Evolutionary conservation across 345 rosid species (phyloP).

Genomic region (Citrus glauca): DNA sequence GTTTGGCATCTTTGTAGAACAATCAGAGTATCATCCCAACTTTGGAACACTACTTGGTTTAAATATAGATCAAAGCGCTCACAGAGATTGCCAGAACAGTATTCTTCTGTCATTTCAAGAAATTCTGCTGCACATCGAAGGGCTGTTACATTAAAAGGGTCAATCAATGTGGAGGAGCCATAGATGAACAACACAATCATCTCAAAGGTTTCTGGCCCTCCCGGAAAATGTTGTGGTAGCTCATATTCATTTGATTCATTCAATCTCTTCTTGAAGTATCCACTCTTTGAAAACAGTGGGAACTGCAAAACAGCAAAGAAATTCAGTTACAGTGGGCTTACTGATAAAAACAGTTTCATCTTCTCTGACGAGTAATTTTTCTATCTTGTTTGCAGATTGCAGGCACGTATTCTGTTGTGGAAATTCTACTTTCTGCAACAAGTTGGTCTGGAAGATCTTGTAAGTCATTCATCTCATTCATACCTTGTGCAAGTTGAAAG

Average conservation of each 20-base stretch:
- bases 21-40: conserved; percentile 69
- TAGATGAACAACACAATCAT: conserved; percentile 59
- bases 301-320: conserved; percentile 35
- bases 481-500: conserved; percentile 64
- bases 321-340: background rate
- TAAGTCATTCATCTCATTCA: background rate
- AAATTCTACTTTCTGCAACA: background rate
- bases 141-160: conserved; percentile 69
- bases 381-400: background rate
- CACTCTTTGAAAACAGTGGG: conserved; percentile 59
- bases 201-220: conserved; percentile 77
- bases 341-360: background rate
- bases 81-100: conserved; percentile 55
- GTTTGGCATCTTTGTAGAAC: conserved; percentile 62
- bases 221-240: conserved; percentile 62
- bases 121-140: conserved; percentile 74
- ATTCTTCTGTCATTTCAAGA: conserved; percentile 70
- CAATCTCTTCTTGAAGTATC: conserved; percentile 58
- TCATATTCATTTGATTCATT: conserved; percentile 43
- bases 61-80: conserved; percentile 67
- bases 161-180: conserved; percentile 58
- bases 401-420: background rate
- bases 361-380: background rate
- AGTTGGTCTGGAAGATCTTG: background rate
- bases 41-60: conserved; percentile 77